A percentile compares a stretch with the other conserved stretches of the same genome.
Conservation (phyloP, 2,329 filamentous ascomycete species). For the Alternaria panax region DNA sequence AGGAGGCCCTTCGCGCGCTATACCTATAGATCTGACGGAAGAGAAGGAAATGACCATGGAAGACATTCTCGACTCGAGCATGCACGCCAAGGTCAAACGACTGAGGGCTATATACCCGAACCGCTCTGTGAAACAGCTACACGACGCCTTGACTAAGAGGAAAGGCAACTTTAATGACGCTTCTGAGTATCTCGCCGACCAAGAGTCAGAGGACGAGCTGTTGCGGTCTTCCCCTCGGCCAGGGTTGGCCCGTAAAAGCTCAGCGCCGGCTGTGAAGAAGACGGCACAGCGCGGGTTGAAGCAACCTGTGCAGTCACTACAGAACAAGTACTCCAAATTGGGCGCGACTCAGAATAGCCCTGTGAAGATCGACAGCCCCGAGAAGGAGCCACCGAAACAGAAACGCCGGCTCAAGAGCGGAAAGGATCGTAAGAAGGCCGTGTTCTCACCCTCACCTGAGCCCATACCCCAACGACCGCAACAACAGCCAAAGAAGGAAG, state of each 20-base stretch:
- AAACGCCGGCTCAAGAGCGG: conserved; percentile 60
- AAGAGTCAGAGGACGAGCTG: conserved; percentile 47
- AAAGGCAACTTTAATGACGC: conserved; percentile 65
- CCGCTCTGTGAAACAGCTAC: conserved; percentile 56
- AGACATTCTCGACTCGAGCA: conserved; percentile 54
- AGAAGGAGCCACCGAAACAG: conserved; percentile 30
- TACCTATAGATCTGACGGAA: conserved; percentile 40
- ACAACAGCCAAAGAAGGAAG: conserved; percentile 20
- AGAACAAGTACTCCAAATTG: conserved; percentile 59
- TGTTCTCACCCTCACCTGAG: conserved; percentile 33
- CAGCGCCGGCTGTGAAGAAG: conserved; percentile 49
- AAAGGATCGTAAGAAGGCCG: conserved; percentile 37
- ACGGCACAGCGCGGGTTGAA: conserved; percentile 64
- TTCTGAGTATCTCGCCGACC: conserved; percentile 27
- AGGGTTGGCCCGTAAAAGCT: conserved; percentile 27
- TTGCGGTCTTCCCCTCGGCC: conserved; percentile 36
- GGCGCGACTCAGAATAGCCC: conserved; percentile 28
- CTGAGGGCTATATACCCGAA: conserved; percentile 59
- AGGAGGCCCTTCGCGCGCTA: conserved; percentile 43
- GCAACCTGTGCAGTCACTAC: conserved; percentile 62
- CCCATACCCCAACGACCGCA: conserved; percentile 29
- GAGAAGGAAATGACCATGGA: conserved; percentile 30
- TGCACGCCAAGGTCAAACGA: conserved; percentile 60
- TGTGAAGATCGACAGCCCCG: conserved; percentile 21
- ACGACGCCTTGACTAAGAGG: conserved; percentile 59